Percentiles rank a stretch among this genome's conserved stretches.
phyloP scores from a whole-genome alignment of 257 asterid species.

The Solanum lignicaule region DNA sequence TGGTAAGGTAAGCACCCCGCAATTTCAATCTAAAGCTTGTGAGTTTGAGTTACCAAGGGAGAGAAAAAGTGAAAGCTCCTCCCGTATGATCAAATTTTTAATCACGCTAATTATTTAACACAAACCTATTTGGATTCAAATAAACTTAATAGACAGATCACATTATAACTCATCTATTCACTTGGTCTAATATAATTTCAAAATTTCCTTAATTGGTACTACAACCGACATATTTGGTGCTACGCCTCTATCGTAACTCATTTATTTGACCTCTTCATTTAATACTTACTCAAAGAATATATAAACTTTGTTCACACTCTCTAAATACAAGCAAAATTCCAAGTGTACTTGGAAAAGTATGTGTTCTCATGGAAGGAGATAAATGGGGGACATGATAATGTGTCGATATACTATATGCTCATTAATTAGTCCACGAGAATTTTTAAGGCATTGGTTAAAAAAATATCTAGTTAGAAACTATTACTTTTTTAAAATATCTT shows the following conservation, averaged over 20 bases:
- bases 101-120: not conserved
- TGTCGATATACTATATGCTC: not conserved
- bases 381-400: not conserved
- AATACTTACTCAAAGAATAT: too few relatives aligned
- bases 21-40: rapidly evolving
- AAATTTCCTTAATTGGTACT: not conserved
- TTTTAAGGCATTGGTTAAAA: not conserved
- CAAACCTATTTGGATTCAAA: not conserved
- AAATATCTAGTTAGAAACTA: not conserved
- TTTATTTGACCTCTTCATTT: too few relatives aligned
- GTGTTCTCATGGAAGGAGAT: not conserved
- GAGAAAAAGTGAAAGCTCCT: too few relatives aligned
- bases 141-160: not conserved
- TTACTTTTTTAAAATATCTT: not conserved
- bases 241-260: too few relatives aligned
- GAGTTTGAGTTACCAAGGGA: too few relatives aligned
- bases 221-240: not conserved
- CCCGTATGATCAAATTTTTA: not conserved
- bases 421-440: not conserved
- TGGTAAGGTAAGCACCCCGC: too few relatives aligned
- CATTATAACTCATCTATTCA: not conserved
- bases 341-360: not conserved
- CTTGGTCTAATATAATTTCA: not conserved
- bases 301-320: not conserved
- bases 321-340: not conserved